A percentile compares a stretch with the other conserved stretches of the same genome.
phyloP scores from a whole-genome alignment of 108 stramenopile genomes.

The Fistulifera pelliculosa region DNA sequence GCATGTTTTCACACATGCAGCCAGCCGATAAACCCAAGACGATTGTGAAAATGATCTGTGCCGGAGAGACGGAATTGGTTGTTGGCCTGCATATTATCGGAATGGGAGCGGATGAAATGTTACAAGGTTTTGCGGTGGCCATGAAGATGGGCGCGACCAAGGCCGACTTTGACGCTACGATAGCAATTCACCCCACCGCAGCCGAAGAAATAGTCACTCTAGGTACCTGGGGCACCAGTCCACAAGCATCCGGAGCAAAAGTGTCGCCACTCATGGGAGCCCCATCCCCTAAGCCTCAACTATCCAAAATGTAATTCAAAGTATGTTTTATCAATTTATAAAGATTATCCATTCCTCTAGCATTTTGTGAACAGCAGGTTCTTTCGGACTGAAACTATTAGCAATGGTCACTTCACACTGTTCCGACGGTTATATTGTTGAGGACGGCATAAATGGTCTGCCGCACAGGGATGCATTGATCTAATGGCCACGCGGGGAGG shows the following conservation, averaged over 20 bases:
- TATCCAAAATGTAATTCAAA: slow-evolving; percentile 14
- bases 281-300: slow-evolving; percentile 40
- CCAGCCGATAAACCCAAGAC: slow-evolving; percentile 91
- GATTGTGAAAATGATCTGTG: slow-evolving; percentile 83
- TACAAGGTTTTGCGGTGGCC: slow-evolving; percentile 85
- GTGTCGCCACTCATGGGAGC: slow-evolving; percentile 60
- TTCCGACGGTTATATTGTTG: too few species aligned
- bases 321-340: too few species aligned
- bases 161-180: slow-evolving; percentile 91
- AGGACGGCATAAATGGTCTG: too few species aligned
- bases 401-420: too few species aligned
- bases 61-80: slow-evolving; percentile 76
- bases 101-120: slow-evolving; percentile 92
- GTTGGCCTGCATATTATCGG: slow-evolving; percentile 92
- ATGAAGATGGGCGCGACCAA: slow-evolving; percentile 94
- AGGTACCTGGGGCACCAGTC: slow-evolving; percentile 70
- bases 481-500: not conserved
- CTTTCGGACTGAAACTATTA: too few species aligned
- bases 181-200: slow-evolving; percentile 95
- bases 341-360: too few species aligned
- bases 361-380: too few species aligned
- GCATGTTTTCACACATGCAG: slow-evolving; percentile 60
- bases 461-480: not conserved
- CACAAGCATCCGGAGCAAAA: slow-evolving; percentile 60
- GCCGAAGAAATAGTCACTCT: slow-evolving; percentile 88